Percentiles rank a stretch among this genome's conserved stretches.
phyloP scores from a whole-genome alignment of 257 asterid species.

The Solanum gracilifrons region DNA sequence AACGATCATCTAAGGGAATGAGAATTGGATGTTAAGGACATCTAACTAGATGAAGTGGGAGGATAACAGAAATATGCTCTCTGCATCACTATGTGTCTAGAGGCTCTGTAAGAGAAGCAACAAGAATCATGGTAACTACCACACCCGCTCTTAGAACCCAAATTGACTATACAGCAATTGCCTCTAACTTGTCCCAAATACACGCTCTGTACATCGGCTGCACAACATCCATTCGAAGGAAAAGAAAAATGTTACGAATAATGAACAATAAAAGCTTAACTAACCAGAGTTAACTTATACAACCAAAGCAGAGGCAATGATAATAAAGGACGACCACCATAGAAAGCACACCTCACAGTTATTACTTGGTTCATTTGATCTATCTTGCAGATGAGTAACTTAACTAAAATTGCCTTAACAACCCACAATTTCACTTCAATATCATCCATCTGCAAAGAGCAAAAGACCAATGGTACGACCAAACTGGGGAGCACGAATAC shows the following conservation, averaged over 20 bases:
- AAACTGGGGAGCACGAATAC: neutral
- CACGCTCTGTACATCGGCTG: constrained; percentile 58
- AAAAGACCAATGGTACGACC: neutral
- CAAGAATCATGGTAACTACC: neutral
- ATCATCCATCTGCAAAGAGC: constrained; percentile 48
- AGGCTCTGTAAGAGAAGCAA: neutral
- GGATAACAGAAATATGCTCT: neutral
- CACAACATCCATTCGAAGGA: neutral
- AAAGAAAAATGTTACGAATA: neutral
- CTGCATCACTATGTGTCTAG: neutral
- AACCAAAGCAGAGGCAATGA: neutral
- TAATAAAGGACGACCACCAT: neutral
- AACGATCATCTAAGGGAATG: too few relatives aligned
- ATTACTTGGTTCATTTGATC: constrained; percentile 78
- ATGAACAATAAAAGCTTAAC: neutral
- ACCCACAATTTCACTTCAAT: constrained; percentile 73
- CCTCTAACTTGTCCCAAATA: constrained; percentile 67
- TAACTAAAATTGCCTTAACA: constrained; percentile 73
- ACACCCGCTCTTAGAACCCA: neutral
- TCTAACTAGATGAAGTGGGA: neutral
- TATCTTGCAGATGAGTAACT: constrained; percentile 76
- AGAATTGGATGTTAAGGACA: neutral
- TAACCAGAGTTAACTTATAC: neutral
- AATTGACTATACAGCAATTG: constrained; percentile 19
- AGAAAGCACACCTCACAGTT: constrained; percentile 49